These are phyloP conservation scores for Eucalyptus melliodora DNA, from an alignment of 345 rosid species.

Conservation along the genomic window DNA sequence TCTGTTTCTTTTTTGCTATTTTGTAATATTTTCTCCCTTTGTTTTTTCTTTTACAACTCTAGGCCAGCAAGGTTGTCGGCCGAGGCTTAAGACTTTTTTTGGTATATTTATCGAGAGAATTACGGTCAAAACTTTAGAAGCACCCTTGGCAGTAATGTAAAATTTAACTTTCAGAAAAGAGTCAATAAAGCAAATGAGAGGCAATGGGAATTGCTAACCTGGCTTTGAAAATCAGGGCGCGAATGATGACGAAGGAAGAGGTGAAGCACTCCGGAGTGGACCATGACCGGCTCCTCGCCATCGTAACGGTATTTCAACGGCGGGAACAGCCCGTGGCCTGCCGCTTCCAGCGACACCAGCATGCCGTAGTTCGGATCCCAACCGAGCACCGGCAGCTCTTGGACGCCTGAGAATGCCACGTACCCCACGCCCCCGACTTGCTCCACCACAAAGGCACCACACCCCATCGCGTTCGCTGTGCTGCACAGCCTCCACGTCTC, in stretches of 20 bases:
- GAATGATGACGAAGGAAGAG: conserved; percentile 15
- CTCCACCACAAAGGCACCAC: conserved; percentile 4
- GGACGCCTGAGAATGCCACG: conserved; percentile 36
- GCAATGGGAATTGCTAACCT: conserved; percentile 15
- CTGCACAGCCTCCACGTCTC: conserved; percentile 65
- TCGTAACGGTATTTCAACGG: conserved; percentile 7
- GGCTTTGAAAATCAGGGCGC: conserved; percentile 6
- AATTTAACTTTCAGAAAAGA: neutral
- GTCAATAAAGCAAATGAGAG: neutral
- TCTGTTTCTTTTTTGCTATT: too few species aligned
- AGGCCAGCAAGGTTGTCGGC: too few species aligned
- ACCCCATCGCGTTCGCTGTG: neutral
- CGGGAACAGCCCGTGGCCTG: conserved; percentile 7
- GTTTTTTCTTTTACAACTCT: too few species aligned
- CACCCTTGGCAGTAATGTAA: neutral
- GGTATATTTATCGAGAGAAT: too few species aligned
- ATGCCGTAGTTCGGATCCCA: neutral
- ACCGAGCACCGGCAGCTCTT: neutral
- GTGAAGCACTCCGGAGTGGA: conserved; percentile 24
- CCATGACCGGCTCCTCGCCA: conserved; percentile 37
- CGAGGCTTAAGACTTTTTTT: too few species aligned
- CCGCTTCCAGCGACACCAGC: neutral
- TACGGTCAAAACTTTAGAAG: neutral
- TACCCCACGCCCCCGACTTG: conserved; percentile 26
- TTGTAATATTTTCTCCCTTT: too few species aligned